Conservation (phyloP, 257 asterid species). For the Salvia hispanica region DNA sequence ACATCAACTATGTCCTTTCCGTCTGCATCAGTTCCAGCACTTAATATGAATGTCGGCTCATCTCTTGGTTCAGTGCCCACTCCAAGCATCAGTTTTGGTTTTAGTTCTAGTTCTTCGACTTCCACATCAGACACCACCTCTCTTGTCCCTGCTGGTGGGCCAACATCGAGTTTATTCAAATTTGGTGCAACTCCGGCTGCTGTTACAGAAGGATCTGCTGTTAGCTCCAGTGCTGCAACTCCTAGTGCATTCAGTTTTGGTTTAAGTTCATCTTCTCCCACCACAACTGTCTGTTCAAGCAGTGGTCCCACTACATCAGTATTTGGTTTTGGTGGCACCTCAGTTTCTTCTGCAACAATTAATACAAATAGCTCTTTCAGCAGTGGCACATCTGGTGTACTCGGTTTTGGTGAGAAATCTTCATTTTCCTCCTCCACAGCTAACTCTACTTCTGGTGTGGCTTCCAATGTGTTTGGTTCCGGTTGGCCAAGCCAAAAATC, state of each 20-base stretch:
- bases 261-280: constrained; percentile 39
- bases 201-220: constrained; percentile 30
- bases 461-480: constrained; percentile 44
- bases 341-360: constrained; percentile 30
- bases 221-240: constrained; percentile 42
- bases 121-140: constrained; percentile 47
- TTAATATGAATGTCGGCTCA: constrained; percentile 22
- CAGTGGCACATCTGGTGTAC: constrained; percentile 33
- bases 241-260: constrained; percentile 45
- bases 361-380: constrained; percentile 30
- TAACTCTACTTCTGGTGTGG: constrained; percentile 33
- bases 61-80: constrained; percentile 38
- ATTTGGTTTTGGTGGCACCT: constrained; percentile 32
- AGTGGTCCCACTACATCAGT: constrained; percentile 25
- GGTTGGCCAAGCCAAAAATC: constrained; percentile 45
- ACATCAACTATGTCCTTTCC: constrained; percentile 37
- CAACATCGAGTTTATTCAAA: constrained; percentile 39
- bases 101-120: constrained; percentile 42
- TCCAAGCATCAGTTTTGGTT: constrained; percentile 36
- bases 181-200: constrained; percentile 41
- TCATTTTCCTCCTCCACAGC: constrained; percentile 41
- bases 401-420: constrained; percentile 47
- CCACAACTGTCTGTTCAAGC: constrained; percentile 32
- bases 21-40: constrained; percentile 41
- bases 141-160: constrained; percentile 34